Evolutionary conservation across 2,329 filamentous ascomycete genomes (phyloP), one percentile per base, ranked within the genome.

Genomic region (Fusarium sulawesiense): DNA sequence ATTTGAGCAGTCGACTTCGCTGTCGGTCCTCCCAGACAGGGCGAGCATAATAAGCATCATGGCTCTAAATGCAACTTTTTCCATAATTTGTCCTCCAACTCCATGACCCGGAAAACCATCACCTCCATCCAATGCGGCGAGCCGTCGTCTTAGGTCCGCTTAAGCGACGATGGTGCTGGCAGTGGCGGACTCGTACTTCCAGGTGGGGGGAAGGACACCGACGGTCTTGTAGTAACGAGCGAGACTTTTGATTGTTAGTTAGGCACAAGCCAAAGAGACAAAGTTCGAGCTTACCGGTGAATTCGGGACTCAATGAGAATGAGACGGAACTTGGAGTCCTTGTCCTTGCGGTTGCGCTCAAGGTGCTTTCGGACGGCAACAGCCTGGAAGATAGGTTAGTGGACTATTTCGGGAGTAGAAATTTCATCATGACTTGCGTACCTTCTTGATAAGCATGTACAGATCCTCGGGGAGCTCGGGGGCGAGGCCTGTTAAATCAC

Each of bases 381-480:
- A 79, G 94, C 94, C 94, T 96, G 69, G 51, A 74, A 14, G n/a
- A 8, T 11, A 2, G 8, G 34, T 71, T 37, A 71, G 67, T 21
- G 12, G n/a, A n/a, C 23, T 44, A 14, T 21, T 6, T 18, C 9
- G 9, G 14, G 1, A 7, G n/a, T 25, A 34, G 34, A 23, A 47
- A 14, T 34, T 51, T 37, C 6, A 16, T 25, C 47, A 70, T 56
- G 41, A 55, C 32, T 32, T 30, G 58, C 79, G 67, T 83, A 97
- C 95, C 94, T 99, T 99, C 93, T 98, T 98, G 93, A 98, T 98
- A 84, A 98, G 89, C 93, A 97, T 97, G 92, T 98, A 99, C 78
- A 98, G 92, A 86, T 99, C 96, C 91, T 99, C 96, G 82, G 97
- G 96, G 79, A 99, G 91, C 84, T 98, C 94, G 83, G 97, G 96